phyloP scores from a whole-genome alignment of 2,329 filamentous ascomycete genomes.

The Ophiocordyceps robertsii region DNA sequence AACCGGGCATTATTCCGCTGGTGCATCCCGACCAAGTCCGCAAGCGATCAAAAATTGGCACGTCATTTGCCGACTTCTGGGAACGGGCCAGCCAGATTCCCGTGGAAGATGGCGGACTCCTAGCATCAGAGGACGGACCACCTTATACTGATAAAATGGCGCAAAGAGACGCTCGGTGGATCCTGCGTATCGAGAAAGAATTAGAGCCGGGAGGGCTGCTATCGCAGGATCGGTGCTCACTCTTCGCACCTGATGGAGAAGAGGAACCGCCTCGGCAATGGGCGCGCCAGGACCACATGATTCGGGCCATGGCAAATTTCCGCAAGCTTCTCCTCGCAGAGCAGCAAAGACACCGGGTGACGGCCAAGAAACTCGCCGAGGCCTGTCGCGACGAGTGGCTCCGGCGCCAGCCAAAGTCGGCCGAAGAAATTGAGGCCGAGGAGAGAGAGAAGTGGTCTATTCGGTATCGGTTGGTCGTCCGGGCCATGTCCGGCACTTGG shows the following conservation, averaged over 20 bases:
- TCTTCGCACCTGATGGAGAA: conserved; percentile 57
- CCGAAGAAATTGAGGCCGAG: conserved; percentile 73
- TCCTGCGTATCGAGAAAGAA: conserved; percentile 58
- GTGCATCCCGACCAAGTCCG: conserved; percentile 46
- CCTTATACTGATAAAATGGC: conserved; percentile 49
- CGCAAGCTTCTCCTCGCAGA: conserved; percentile 69
- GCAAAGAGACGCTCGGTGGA: conserved; percentile 52
- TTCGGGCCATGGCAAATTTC: conserved; percentile 68
- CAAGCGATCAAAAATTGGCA: conserved; percentile 36
- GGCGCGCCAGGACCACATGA: conserved; percentile 75
- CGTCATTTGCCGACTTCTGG: conserved; percentile 46
- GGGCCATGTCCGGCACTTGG: conserved; percentile 42
- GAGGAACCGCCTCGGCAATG: conserved; percentile 70
- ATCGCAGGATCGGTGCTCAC: conserved; percentile 53
- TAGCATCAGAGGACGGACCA: conserved; percentile 39
- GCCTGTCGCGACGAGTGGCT: conserved; percentile 67
- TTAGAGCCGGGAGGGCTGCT: conserved; percentile 63
- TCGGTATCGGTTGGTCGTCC: conserved; percentile 61
- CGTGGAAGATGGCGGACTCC: conserved; percentile 45
- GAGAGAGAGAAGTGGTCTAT: conserved; percentile 51
- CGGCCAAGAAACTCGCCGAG: conserved; percentile 67
- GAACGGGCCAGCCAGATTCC: conserved; percentile 33
- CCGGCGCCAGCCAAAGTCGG: conserved; percentile 57
- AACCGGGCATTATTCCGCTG: conserved; percentile 32
- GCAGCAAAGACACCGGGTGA: conserved; percentile 60